Evolutionary conservation across 169 alveolate species (phyloP).

Genomic region (Babesia divergens): DNA sequence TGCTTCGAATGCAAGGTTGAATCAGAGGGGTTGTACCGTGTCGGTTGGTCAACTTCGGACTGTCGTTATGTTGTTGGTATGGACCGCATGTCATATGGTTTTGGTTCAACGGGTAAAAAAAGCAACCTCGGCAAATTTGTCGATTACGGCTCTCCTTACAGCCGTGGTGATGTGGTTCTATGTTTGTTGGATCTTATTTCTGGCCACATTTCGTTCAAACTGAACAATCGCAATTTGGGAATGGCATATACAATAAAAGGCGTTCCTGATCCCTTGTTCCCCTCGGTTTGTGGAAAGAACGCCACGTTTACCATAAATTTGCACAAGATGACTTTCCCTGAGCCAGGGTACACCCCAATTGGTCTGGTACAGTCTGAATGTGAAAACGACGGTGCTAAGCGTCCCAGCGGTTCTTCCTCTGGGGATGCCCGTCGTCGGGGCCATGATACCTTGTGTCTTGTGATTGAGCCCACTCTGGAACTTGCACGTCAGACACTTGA

Average conservation of each 20-base stretch:
- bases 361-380: not conserved
- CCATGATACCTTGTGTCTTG: not conserved
- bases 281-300: not conserved
- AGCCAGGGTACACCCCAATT: conserved; percentile 9
- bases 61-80: not conserved
- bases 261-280: not conserved
- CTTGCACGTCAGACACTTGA: conserved; percentile 9
- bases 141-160: conserved; percentile 7
- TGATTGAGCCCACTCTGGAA: not conserved
- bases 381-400: not conserved
- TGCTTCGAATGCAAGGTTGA: conserved; percentile 1
- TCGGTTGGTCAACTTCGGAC: conserved; percentile 3
- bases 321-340: conserved; percentile 1
- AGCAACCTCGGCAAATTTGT: conserved; percentile 10
- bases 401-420: not conserved
- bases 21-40: not conserved
- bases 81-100: conserved; percentile 2
- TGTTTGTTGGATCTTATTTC: not conserved
- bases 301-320: not conserved
- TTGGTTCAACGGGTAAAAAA: conserved; percentile 20
- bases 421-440: not conserved
- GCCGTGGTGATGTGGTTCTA: conserved; percentile 1
- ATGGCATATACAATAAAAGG: not conserved
- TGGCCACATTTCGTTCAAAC: not conserved
- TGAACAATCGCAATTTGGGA: conserved; percentile 11